Evolutionary conservation across 371 early-diverging fungal genomes (phyloP), one percentile per base, ranked within the genome.

Genomic region (Mucor saturninus): DNA sequence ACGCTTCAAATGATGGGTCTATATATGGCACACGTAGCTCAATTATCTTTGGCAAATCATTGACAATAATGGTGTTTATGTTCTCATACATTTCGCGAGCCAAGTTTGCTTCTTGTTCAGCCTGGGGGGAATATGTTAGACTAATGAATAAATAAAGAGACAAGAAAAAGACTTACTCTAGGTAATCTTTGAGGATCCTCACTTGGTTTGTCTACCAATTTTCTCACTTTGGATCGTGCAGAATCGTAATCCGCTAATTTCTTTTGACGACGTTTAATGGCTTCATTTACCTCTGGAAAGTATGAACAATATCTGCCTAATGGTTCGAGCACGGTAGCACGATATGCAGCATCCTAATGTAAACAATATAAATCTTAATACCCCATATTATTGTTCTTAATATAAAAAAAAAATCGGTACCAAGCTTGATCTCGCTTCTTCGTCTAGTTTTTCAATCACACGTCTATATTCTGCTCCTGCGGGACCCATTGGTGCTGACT

Each of bases 1-100:
- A 76, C 1, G 97, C 97, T 75, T 96, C 96, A 71, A 98, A 95
- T 2, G 92, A 89, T 3, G 98, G 98, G 54, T 97, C 95, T 35
- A 97, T 71, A 59, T 93, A 94, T 3, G 93, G 88, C 0, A 96
- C 91, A 26, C 97, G 84, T 28, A 93, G 67, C 59, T 93, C 93
- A 39, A 98, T 86, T 4, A 98, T 83, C 69, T 91, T 87, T 21
- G 99, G 98, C 35, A 98, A 84, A 67, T 97, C 98, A 9, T 83
- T 74, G 26, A 95, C 70, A 48, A 98, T 79, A 53, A 91, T 88
- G 10, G 75, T 71, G 74, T 98, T 96, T 64, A 96, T 71, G 39
- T 83, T 75, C 49, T 95, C 94, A 67, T 95, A 98, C 53, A 86
- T 67, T 59, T 92, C 90, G 48, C 88, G 84, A 7, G 95, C 86